phyloP scores from a whole-genome alignment of 345 rosid genomes.

The Salix suchowensis region DNA sequence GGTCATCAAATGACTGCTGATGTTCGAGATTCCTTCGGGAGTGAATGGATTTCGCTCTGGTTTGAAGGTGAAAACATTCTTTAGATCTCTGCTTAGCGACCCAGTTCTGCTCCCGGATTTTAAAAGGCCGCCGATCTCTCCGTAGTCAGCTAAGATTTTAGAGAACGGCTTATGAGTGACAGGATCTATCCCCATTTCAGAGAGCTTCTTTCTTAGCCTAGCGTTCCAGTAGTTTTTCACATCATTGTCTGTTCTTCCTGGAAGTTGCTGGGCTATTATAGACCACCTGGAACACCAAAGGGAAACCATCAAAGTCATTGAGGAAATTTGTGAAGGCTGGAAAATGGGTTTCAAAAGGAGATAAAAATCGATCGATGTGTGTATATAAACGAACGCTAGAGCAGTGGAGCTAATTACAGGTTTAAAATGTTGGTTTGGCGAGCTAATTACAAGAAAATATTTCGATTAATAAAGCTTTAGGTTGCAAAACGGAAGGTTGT shows the following conservation, averaged over 20 bases:
- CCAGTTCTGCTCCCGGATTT: conserved; percentile 41
- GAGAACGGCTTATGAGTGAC: conserved; percentile 90
- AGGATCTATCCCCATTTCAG: conserved; percentile 93
- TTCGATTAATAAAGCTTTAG: background rate
- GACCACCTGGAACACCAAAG: conserved; percentile 56
- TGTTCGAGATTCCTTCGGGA: conserved; percentile 13
- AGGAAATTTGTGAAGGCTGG: background rate
- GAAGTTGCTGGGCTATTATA: conserved; percentile 83
- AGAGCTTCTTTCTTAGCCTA: conserved; percentile 75
- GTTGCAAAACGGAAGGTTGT: background rate
- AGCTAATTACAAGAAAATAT: background rate
- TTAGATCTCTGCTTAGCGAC: conserved; percentile 44
- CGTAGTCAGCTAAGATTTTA: conserved; percentile 81
- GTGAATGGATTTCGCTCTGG: conserved; percentile 16
- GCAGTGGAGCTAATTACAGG: background rate
- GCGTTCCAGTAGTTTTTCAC: conserved; percentile 95
- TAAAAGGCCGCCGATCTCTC: conserved; percentile 59
- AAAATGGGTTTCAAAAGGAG: background rate
- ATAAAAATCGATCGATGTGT: no score
- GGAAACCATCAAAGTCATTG: background rate
- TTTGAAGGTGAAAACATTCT: conserved; percentile 21
- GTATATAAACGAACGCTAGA: background rate
- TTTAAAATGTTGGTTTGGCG: background rate
- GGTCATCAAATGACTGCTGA: conserved; percentile 15
- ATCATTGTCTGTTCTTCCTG: conserved; percentile 91